phyloP scores from a whole-genome alignment of 371 early-diverging fungal species.

The Lichtheimia ornata region DNA sequence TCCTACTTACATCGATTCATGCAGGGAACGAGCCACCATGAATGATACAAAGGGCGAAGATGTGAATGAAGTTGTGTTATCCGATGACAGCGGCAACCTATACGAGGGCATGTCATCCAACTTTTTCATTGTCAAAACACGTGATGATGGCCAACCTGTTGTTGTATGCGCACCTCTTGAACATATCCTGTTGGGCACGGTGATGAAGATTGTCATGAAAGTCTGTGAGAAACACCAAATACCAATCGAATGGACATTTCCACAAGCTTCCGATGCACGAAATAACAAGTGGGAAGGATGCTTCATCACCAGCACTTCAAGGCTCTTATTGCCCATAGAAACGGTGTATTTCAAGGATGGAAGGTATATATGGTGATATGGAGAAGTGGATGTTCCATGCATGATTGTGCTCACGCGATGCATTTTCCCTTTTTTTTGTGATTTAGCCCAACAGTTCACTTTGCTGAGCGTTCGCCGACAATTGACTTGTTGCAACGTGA shows the following conservation, averaged over 20 bases:
- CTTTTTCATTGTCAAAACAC: slow-evolving; percentile 48
- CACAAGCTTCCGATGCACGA: slow-evolving; percentile 39
- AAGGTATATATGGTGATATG: slow-evolving; percentile 21
- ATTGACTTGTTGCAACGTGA: slow-evolving; percentile 32
- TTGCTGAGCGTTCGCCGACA: slow-evolving; percentile 27
- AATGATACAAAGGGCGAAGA: slow-evolving; percentile 42
- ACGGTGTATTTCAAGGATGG: slow-evolving; percentile 35
- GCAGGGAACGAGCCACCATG: slow-evolving; percentile 39
- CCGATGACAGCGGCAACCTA: slow-evolving; percentile 46
- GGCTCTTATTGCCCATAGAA: slow-evolving; percentile 55
- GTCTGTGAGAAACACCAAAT: slow-evolving; percentile 54
- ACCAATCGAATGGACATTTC: slow-evolving; percentile 48
- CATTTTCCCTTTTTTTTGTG: neutral
- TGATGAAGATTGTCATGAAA: slow-evolving; percentile 51
- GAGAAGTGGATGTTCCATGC: neutral
- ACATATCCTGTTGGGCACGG: slow-evolving; percentile 61
- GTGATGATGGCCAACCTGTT: slow-evolving; percentile 24
- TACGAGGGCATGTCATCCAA: slow-evolving; percentile 72
- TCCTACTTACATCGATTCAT: neutral
- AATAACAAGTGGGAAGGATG: slow-evolving; percentile 58
- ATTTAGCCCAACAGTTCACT: slow-evolving; percentile 25
- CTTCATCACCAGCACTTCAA: slow-evolving; percentile 62
- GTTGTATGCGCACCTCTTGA: slow-evolving; percentile 59
- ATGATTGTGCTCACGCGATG: neutral
- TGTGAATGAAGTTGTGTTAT: slow-evolving; percentile 58